Percentiles rank a stretch among this genome's conserved stretches.
These are phyloP conservation scores for Pseudozyma thailandica DNA, from an alignment of 1,284 basidiomycete genomes.

Conservation along the genomic window DNA sequence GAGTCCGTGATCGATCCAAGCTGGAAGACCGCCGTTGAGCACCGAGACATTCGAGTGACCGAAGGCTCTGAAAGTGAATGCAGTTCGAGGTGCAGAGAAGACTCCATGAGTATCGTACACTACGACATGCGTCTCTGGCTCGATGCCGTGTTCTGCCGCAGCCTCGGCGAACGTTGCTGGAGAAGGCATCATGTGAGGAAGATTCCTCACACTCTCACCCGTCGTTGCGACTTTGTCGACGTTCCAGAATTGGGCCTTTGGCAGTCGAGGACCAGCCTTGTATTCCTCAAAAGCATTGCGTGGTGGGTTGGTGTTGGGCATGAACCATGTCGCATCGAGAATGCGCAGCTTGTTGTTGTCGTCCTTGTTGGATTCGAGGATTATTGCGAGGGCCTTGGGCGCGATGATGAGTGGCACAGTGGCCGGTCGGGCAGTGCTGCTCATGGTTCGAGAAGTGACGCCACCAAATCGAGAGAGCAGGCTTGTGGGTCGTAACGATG, in stretches of 20 bases:
- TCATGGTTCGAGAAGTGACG: constrained; percentile 24
- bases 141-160: constrained; percentile 82
- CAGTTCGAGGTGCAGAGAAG: constrained; percentile 54
- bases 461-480: constrained; percentile 9
- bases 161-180: constrained; percentile 79
- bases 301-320: constrained; percentile 78
- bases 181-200: constrained; percentile 94
- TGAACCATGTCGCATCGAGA: constrained; percentile 83
- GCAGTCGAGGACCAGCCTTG: constrained; percentile 75
- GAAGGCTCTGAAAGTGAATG: constrained; percentile 63
- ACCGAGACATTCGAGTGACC: constrained; percentile 61
- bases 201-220: constrained; percentile 58
- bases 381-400: constrained; percentile 37
- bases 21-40: constrained; percentile 64
- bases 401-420: constrained; percentile 47
- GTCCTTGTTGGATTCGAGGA: constrained; percentile 23
- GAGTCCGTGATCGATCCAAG: constrained; percentile 52
- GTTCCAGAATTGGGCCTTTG: constrained; percentile 81
- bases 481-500: not conserved
- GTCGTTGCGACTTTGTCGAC: constrained; percentile 75
- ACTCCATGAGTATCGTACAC: constrained; percentile 75
- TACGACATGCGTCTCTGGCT: constrained; percentile 81
- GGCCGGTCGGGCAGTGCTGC: constrained; percentile 27
- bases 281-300: constrained; percentile 77
- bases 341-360: constrained; percentile 41